Percentiles rank a stretch among this genome's conserved stretches.
These are phyloP conservation scores for Capsicum chinense DNA, from an alignment of 257 asterid genomes.

Conservation along the genomic window DNA sequence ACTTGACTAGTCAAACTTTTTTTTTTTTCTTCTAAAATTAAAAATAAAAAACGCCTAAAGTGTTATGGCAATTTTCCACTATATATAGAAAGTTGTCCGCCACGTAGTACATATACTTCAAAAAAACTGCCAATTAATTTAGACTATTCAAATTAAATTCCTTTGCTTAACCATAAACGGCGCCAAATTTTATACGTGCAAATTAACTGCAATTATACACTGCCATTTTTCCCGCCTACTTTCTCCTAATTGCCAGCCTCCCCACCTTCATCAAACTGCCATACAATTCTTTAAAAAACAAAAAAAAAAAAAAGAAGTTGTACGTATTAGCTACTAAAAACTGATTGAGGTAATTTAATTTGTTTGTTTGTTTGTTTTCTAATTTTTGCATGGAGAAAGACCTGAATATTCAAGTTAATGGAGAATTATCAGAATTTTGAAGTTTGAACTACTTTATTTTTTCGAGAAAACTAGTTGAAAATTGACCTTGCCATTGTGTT, in stretches of 20 bases:
- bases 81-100: neutral
- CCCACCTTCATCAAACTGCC: conserved; percentile 16
- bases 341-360: neutral
- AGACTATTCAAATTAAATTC: neutral
- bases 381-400: neutral
- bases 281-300: no score
- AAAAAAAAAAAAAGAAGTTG: no score
- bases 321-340: neutral
- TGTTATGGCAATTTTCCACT: conserved; percentile 13
- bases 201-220: conserved; percentile 6
- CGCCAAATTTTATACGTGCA: conserved; percentile 27
- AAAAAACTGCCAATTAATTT: neutral
- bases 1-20: neutral
- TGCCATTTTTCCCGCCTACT: neutral
- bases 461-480: neutral
- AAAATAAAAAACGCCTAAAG: no score
- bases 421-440: conserved; percentile 12
- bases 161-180: neutral
- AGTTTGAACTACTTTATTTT: neutral
- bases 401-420: conserved; percentile 1
- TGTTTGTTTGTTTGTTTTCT: neutral
- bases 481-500: neutral
- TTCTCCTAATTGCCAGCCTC: neutral
- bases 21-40: neutral
- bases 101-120: neutral